Conservation (phyloP, 768 basidiomycete genomes). For the Neoboletus magnificus region DNA sequence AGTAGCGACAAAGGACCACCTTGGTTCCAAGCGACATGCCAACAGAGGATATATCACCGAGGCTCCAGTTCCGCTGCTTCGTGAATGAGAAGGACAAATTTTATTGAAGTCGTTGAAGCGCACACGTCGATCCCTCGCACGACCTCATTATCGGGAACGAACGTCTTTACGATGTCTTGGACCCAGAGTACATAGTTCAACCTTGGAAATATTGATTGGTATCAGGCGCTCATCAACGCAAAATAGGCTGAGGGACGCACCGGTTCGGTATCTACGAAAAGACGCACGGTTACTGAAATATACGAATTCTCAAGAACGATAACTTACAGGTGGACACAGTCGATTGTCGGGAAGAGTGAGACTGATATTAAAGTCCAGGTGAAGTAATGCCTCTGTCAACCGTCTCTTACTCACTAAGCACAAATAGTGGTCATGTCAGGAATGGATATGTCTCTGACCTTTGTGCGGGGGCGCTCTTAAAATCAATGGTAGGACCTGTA, state of each 20-base stretch:
- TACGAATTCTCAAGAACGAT: background rate
- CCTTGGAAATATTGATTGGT: constrained; percentile 35
- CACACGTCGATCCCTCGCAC: constrained; percentile 73
- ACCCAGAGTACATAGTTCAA: constrained; percentile 88
- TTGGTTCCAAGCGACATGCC: constrained; percentile 47
- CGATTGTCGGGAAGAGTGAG: constrained; percentile 65
- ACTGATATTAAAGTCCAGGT: constrained; percentile 66
- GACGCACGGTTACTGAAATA: background rate
- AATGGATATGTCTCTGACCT: constrained; percentile 40
- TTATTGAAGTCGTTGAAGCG: constrained; percentile 15
- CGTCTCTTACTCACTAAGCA: constrained; percentile 43
- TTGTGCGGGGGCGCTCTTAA: constrained; percentile 66
- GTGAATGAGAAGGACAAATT: background rate
- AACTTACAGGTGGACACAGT: constrained; percentile 81
- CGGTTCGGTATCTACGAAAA: constrained; percentile 64
- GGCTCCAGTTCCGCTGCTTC: constrained; percentile 79
- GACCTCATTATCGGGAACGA: constrained; percentile 14
- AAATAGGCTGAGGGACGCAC: constrained; percentile 29
- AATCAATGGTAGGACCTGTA: constrained; percentile 57
- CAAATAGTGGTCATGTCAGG: background rate
- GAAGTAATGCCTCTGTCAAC: constrained; percentile 75
- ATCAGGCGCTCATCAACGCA: background rate
- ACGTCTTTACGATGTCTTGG: constrained; percentile 57
- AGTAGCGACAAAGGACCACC: constrained; percentile 65
- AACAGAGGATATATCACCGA: constrained; percentile 88